Conservation (phyloP, 441 rosid genomes). For the Aleurites moluccanus region DNA sequence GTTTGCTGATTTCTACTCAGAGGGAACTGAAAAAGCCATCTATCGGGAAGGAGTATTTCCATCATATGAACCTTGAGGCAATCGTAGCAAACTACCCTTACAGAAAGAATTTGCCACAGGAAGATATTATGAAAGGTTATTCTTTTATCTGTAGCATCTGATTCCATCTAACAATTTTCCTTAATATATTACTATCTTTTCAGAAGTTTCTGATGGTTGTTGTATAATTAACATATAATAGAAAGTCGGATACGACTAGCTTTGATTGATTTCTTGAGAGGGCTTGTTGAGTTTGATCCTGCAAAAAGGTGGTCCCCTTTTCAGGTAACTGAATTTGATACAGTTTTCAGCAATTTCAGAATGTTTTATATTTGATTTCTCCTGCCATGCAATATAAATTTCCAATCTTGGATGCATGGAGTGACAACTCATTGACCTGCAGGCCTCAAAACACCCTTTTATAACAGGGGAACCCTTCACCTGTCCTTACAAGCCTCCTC, state of each 20-base stretch:
- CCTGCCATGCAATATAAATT: constrained; percentile 17
- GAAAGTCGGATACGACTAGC: constrained; percentile 90
- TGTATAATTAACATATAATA: constrained; percentile 36
- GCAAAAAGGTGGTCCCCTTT: constrained; percentile 99
- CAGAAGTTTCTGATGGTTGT: constrained; percentile 22
- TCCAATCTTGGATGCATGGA: constrained; percentile 12
- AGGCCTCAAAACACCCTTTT: constrained; percentile 99
- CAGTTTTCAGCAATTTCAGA: constrained; percentile 14
- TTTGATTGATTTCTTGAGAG: constrained; percentile 94
- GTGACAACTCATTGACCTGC: constrained; percentile 34
- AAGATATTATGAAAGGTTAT: constrained; percentile 81
- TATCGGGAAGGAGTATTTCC: constrained; percentile 96
- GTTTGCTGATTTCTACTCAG: constrained; percentile 43
- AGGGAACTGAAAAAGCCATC: constrained; percentile 89
- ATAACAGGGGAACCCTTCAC: constrained; percentile 98
- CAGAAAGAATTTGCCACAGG: constrained; percentile 71
- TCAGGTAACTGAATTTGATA: constrained; percentile 60
- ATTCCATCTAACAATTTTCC: constrained; percentile 8
- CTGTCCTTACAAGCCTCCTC: constrained; percentile 83
- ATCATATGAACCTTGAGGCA: constrained; percentile 90
- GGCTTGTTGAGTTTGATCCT: constrained; percentile 99
- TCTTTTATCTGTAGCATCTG: constrained; percentile 12
- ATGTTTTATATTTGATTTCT: constrained; percentile 3
- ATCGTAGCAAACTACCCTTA: constrained; percentile 88
- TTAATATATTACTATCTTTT: constrained; percentile 14